Percentiles rank a stretch among this genome's conserved stretches.
Evolutionary conservation across 2,329 filamentous ascomycete species (phyloP).

Genomic region (Pestalotiopsis sp.): DNA sequence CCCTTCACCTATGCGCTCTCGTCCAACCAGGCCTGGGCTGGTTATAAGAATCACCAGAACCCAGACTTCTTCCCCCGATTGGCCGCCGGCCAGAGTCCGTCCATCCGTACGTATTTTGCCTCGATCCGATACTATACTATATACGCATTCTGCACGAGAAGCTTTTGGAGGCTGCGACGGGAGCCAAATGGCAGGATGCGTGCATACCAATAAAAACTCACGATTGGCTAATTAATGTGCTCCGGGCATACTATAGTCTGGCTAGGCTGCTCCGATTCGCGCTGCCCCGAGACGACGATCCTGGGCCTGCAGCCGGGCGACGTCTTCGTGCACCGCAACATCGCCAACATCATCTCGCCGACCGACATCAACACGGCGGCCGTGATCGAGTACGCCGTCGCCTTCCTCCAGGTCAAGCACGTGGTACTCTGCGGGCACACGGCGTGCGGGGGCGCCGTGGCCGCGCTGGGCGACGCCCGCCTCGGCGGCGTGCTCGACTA

Average conservation of each 20-base stretch:
- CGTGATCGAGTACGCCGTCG: conserved; percentile 81
- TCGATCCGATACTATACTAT: neutral
- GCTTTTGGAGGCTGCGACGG: neutral
- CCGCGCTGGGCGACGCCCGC: conserved; percentile 50
- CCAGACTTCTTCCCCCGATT: conserved; percentile 72
- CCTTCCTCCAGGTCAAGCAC: conserved; percentile 70
- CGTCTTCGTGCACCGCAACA: conserved; percentile 88
- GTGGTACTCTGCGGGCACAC: conserved; percentile 73
- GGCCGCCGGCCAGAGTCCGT: conserved; percentile 66
- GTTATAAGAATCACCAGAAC: conserved; percentile 65
- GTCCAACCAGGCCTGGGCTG: conserved; percentile 73
- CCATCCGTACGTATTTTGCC: conserved; percentile 53
- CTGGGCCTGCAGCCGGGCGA: conserved; percentile 79
- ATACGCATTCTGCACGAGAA: neutral
- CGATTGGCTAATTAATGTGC: neutral
- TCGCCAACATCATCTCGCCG: conserved; percentile 79
- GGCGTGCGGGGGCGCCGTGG: conserved; percentile 67
- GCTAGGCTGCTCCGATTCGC: conserved; percentile 86
- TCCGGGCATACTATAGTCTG: conserved; percentile 56
- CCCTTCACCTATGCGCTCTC: conserved; percentile 64
- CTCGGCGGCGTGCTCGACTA: conserved; percentile 58
- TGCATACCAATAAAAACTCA: conserved; percentile 10
- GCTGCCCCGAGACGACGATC: conserved; percentile 82
- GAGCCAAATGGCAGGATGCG: neutral
- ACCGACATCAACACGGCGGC: conserved; percentile 75